A percentile compares a stretch with the other conserved stretches of the same genome.
These are phyloP conservation scores for Kluyveromyces wickerhamii DNA, from an alignment of 805 yeast species.

Conservation along the genomic window DNA sequence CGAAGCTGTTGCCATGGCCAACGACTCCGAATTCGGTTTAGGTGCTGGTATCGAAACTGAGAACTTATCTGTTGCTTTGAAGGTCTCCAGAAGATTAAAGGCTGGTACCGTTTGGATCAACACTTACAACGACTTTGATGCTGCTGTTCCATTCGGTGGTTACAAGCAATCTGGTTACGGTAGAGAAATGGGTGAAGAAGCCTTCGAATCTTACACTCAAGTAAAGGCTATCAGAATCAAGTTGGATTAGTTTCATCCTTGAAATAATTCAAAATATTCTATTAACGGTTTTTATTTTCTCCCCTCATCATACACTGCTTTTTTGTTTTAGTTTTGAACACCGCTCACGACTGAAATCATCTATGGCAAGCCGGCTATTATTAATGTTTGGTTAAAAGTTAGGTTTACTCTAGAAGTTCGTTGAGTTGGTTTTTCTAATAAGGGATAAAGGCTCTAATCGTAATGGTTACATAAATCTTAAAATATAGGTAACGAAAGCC, in stretches of 20 bases:
- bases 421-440: too few species aligned
- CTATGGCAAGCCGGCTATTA: too few species aligned
- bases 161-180: slow-evolving; percentile 76
- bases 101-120: slow-evolving; percentile 79
- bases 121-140: slow-evolving; percentile 73
- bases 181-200: slow-evolving; percentile 80
- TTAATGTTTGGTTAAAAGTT: too few species aligned
- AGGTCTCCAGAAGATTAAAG: slow-evolving; percentile 54
- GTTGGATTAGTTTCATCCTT: slow-evolving; percentile 13
- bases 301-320: too few species aligned
- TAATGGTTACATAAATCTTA: too few species aligned
- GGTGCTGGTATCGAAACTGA: slow-evolving; percentile 76
- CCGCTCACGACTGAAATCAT: too few species aligned
- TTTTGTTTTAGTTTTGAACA: too few species aligned
- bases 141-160: slow-evolving; percentile 75
- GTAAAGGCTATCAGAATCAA: slow-evolving; percentile 64
- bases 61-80: slow-evolving; percentile 51
- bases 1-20: slow-evolving; percentile 59
- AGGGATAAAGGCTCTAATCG: too few species aligned
- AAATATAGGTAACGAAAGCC: too few species aligned
- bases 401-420: too few species aligned
- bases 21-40: slow-evolving; percentile 65
- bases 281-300: too few species aligned
- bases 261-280: too few species aligned
- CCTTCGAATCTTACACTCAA: slow-evolving; percentile 68